Evolutionary conservation across 768 basidiomycete species (phyloP).

Genomic region (Tricholoma sp.): DNA sequence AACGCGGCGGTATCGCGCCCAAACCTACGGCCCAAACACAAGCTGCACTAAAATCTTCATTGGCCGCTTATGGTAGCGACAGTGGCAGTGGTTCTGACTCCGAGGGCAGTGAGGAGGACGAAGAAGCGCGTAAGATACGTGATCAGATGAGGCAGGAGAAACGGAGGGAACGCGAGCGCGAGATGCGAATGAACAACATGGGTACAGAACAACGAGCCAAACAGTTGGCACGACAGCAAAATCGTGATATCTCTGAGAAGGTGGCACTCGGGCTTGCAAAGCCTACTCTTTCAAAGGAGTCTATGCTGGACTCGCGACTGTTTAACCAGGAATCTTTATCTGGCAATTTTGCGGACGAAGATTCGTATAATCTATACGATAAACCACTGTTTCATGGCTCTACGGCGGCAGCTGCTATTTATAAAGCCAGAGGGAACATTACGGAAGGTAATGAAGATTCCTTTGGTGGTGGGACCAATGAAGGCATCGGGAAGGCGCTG

Average conservation of each 20-base stretch:
- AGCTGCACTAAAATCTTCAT: slow-evolving; percentile 66
- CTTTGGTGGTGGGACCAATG: slow-evolving; percentile 92
- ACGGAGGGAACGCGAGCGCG: slow-evolving; percentile 89
- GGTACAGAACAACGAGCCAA: slow-evolving; percentile 95
- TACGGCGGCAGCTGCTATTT: slow-evolving; percentile 97
- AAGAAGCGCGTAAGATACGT: slow-evolving; percentile 80
- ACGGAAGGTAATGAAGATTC: slow-evolving; percentile 83
- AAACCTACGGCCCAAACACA: slow-evolving; percentile 65
- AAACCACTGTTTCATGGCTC: slow-evolving; percentile 95
- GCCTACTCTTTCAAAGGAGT: slow-evolving; percentile 93
- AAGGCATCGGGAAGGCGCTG: slow-evolving; percentile 87
- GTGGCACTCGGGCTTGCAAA: slow-evolving; percentile 97
- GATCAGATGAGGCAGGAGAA: slow-evolving; percentile 92
- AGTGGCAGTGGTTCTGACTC: slow-evolving; percentile 57
- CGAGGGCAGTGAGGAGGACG: slow-evolving; percentile 65
- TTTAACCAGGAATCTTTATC: slow-evolving; percentile 95
- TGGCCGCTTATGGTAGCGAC: slow-evolving; percentile 87
- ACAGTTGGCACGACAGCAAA: slow-evolving; percentile 91
- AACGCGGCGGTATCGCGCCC: slow-evolving; percentile 75
- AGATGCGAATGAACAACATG: slow-evolving; percentile 99
- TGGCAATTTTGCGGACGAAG: slow-evolving; percentile 82
- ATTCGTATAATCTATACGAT: slow-evolving; percentile 93
- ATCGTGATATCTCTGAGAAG: slow-evolving; percentile 99
- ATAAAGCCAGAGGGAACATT: slow-evolving; percentile 90
- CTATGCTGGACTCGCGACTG: slow-evolving; percentile 93